A percentile compares a stretch with the other conserved stretches of the same genome.
Evolutionary conservation across 495 filamentous ascomycete species (phyloP).

Genomic region (Cudoniella acicularis): DNA sequence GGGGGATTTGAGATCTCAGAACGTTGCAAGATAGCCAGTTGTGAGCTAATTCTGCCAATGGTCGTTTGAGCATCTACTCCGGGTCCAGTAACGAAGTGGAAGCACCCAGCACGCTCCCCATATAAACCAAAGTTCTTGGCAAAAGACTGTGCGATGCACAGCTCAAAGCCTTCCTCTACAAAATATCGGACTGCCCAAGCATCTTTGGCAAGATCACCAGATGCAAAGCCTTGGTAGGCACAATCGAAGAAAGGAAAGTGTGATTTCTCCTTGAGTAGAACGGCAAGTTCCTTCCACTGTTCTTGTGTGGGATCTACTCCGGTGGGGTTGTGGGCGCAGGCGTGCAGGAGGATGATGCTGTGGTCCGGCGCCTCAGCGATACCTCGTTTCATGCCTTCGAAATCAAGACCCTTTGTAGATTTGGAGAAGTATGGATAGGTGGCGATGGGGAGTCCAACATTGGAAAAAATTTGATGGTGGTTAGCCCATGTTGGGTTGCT

Average conservation of each 20-base stretch:
- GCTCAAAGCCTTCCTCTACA: constrained; percentile 90
- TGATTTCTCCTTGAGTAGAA: constrained; percentile 63
- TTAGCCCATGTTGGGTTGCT: constrained; percentile 97
- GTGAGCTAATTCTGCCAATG: constrained; percentile 68
- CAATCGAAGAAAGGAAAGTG: constrained; percentile 99
- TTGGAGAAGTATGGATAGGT: constrained; percentile 92
- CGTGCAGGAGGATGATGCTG: constrained; percentile 88
- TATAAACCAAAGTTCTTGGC: constrained; percentile 99
- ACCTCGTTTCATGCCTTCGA: constrained; percentile 75
- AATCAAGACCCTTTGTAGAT: constrained; percentile 84
- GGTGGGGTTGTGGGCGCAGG: constrained; percentile 97
- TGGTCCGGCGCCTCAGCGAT: constrained; percentile 67
- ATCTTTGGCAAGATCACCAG: constrained; percentile 79
- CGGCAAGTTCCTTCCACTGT: constrained; percentile 89
- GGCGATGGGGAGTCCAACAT: constrained; percentile 74
- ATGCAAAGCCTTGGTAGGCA: constrained; percentile 98
- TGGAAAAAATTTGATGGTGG: constrained; percentile 97
- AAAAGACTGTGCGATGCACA: constrained; percentile 92
- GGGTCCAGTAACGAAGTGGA: constrained; percentile 87
- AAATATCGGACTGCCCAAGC: constrained; percentile 92
- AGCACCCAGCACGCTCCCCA: constrained; percentile 91
- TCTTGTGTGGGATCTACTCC: constrained; percentile 92
- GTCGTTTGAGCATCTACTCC: constrained; percentile 59
- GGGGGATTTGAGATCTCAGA: constrained; percentile 97
- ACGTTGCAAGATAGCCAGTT: constrained; percentile 91